Conservation (phyloP, 2,329 filamentous ascomycete species). For the Xylariales sp. region DNA sequence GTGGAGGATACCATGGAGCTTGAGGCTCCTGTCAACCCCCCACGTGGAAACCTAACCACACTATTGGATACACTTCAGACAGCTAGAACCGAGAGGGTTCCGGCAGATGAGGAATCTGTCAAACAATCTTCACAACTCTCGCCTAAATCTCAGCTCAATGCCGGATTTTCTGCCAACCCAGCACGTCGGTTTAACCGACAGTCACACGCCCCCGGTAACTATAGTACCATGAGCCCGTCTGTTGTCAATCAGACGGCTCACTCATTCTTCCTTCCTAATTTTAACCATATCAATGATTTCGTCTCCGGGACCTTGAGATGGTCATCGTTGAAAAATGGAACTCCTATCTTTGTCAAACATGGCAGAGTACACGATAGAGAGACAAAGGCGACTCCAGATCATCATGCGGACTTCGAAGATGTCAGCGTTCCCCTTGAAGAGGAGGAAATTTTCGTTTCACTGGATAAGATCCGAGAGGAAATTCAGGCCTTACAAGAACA, state of each 20-base stretch:
- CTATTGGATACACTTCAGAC: slow-evolving; percentile 50
- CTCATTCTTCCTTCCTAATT: slow-evolving; percentile 66
- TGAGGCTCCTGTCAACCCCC: slow-evolving; percentile 41
- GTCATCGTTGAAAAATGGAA: slow-evolving; percentile 63
- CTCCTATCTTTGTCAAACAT: slow-evolving; percentile 67
- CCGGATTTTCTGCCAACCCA: slow-evolving; percentile 39
- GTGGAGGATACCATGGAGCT: slow-evolving; percentile 39
- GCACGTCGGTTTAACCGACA: slow-evolving; percentile 39
- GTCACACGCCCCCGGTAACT: slow-evolving; percentile 25
- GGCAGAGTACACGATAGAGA: slow-evolving; percentile 61
- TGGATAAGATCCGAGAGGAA: slow-evolving; percentile 71
- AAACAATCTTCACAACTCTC: slow-evolving; percentile 36
- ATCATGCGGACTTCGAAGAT: slow-evolving; percentile 63
- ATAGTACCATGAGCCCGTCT: slow-evolving; percentile 42
- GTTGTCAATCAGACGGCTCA: slow-evolving; percentile 57
- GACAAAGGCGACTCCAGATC: slow-evolving; percentile 50
- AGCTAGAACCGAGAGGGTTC: slow-evolving; percentile 44
- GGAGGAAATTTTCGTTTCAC: slow-evolving; percentile 68
- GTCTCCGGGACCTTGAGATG: slow-evolving; percentile 66
- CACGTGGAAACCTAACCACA: slow-evolving; percentile 51
- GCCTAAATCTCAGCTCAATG: slow-evolving; percentile 33
- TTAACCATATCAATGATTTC: slow-evolving; percentile 67
- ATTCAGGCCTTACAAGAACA: slow-evolving; percentile 67
- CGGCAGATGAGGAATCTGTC: slow-evolving; percentile 37
- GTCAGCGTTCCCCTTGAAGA: slow-evolving; percentile 65